These are phyloP conservation scores for Solanum arcanum DNA, from an alignment of 257 asterid genomes.

Conservation along the genomic window DNA sequence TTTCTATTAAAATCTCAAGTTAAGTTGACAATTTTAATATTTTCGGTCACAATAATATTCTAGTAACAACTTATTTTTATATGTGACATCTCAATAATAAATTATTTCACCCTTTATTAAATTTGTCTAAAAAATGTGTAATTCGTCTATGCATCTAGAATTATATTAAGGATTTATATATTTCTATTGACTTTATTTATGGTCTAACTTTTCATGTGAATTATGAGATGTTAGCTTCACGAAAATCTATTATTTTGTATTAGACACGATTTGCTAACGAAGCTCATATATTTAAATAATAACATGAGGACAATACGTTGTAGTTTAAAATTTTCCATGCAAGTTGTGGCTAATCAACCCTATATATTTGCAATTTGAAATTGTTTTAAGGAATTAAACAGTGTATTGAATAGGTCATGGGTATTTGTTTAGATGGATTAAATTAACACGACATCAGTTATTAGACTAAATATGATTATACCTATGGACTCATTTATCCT, in stretches of 20 bases:
- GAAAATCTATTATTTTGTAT: background rate
- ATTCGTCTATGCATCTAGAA: background rate
- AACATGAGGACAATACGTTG: background rate
- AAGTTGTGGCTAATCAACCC: background rate
- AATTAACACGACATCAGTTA: background rate
- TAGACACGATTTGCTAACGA: background rate
- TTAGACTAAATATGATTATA: background rate
- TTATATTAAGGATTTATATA: background rate
- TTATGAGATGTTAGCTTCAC: background rate
- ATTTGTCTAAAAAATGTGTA: background rate
- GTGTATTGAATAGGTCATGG: background rate
- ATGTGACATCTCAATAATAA: background rate
- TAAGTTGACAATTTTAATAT: background rate
- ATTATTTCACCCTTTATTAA: no score
- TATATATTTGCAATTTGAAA: background rate
- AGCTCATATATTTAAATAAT: background rate
- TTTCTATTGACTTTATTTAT: background rate
- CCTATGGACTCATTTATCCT: no score
- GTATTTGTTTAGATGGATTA: background rate
- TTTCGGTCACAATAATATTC: background rate
- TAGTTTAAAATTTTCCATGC: background rate
- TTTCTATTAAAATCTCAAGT: background rate
- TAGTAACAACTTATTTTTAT: background rate
- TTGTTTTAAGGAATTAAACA: background rate
- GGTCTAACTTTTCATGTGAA: background rate